A percentile compares a stretch with the other conserved stretches of the same genome.
Evolutionary conservation across 2,329 filamentous ascomycete genomes (phyloP).

Genomic region (Aspergillus sp.): DNA sequence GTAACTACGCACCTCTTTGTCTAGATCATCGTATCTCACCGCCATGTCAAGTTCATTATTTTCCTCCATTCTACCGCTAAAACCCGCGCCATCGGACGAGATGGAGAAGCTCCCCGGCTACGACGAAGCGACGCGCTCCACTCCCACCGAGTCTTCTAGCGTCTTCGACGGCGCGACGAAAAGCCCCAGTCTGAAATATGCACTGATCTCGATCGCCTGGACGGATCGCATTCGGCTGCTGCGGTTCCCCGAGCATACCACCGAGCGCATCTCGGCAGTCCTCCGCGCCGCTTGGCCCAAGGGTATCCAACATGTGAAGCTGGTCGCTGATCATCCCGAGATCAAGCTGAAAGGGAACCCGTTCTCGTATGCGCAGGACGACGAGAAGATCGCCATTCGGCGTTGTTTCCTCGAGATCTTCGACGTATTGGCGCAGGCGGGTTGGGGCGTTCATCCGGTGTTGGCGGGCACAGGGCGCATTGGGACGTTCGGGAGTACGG

Average conservation of each 20-base stretch:
- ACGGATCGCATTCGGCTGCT: neutral
- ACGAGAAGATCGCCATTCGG: neutral
- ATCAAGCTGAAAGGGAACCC: neutral
- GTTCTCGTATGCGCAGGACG: neutral
- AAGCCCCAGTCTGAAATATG: neutral
- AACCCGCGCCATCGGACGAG: neutral
- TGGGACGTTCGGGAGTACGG: neutral
- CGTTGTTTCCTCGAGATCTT: neutral
- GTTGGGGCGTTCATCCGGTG: neutral
- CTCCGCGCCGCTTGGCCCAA: neutral
- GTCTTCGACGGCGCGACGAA: neutral
- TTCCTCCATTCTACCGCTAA: neutral
- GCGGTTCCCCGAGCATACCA: neutral
- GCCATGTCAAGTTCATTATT: neutral
- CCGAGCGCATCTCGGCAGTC: neutral
- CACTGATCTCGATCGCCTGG: neutral
- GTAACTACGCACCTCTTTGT: too few relatives aligned
- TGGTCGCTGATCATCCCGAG: neutral
- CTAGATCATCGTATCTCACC: too few relatives aligned
- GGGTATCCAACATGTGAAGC: neutral
- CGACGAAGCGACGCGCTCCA: neutral
- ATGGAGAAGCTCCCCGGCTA: neutral
- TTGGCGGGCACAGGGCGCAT: neutral
- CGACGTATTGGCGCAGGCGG: neutral
- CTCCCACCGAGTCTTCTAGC: neutral